Percentiles rank a stretch among this genome's conserved stretches.
Evolutionary conservation across 169 alveolate species (phyloP).

Genomic region (Babesia gibsoni): DNA sequence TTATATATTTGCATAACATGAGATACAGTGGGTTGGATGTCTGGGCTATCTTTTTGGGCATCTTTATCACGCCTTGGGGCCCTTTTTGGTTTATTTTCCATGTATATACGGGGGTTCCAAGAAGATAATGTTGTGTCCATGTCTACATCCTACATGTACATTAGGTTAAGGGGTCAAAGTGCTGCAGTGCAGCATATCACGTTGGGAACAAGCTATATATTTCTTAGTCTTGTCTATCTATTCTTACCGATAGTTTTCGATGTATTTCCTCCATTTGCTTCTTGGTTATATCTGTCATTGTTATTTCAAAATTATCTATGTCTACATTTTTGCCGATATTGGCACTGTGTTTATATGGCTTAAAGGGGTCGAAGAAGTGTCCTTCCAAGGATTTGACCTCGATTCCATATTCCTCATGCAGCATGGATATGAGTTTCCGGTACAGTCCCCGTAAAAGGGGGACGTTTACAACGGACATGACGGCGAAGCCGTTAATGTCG

Average conservation of each 20-base stretch:
- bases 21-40: conserved; percentile 11
- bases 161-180: neutral
- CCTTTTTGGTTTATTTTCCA: neutral
- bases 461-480: conserved; percentile 35
- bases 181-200: neutral
- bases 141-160: neutral
- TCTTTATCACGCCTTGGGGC: neutral
- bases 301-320: conserved; percentile 4
- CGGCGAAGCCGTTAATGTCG: conserved; percentile 17
- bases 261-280: neutral
- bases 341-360: conserved; percentile 51
- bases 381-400: conserved; percentile 34
- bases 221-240: neutral
- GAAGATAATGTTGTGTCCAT: neutral
- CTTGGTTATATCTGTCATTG: neutral
- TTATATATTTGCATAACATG: conserved; percentile 42
- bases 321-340: conserved; percentile 13
- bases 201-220: neutral
- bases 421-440: conserved; percentile 10
- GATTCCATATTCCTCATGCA: conserved; percentile 5
- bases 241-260: conserved; percentile 4
- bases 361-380: conserved; percentile 67
- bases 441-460: conserved; percentile 36
- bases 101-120: conserved; percentile 1
- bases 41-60: neutral